Evolutionary conservation across 2,329 filamentous ascomycete genomes (phyloP), one percentile per base, ranked within the genome.

Genomic region (Cytospora chrysosperma): DNA sequence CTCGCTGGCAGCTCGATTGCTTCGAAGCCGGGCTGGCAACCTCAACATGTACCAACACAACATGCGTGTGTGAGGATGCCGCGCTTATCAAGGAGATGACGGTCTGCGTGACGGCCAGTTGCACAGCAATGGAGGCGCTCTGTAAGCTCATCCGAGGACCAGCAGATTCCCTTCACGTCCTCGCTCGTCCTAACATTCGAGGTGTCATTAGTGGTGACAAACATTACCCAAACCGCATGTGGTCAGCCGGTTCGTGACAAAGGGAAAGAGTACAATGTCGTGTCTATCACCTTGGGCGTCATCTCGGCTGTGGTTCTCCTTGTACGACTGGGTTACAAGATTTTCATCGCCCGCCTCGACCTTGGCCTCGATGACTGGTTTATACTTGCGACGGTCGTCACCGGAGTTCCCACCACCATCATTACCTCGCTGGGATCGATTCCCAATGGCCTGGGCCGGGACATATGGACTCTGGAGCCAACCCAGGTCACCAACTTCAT

Each of bases 321-420:
- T 8, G 65, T 76, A n/a, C 79, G 80, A 19, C 71, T 79, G 12
- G 67, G 67, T 4, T 73, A 72, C 56, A 74, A 71, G 47, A 64
- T 78, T 24, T 71, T 77, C 15, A 63, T 70, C 1, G 67, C 71
- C 1, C 75, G 72, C 27, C 59, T 72, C 19, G 67, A 70, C 3
- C 71, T 78, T 13, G 74, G 69, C 4, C 62, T 75, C 17, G 76
- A 78, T 66, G 76, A 78, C 68, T 75, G 73, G 70, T 68, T 73
- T 54, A 68, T 75, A 49, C 52, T 75, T 15, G 64, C 67, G 1
- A 70, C 72, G 1, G 55, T 72, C 19, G 1, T 74, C 28, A 61
- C 68, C 6, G 73, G 70, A 40, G 67, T 72, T 3, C 71, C 74
- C 6, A 72, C 68, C 61, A 70, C 67, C 4, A 60, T 72, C 64